Evolutionary conservation across 257 asterid species (phyloP), one percentile per base, ranked within the genome.

Genomic region (Galeopsis tetrahit): DNA sequence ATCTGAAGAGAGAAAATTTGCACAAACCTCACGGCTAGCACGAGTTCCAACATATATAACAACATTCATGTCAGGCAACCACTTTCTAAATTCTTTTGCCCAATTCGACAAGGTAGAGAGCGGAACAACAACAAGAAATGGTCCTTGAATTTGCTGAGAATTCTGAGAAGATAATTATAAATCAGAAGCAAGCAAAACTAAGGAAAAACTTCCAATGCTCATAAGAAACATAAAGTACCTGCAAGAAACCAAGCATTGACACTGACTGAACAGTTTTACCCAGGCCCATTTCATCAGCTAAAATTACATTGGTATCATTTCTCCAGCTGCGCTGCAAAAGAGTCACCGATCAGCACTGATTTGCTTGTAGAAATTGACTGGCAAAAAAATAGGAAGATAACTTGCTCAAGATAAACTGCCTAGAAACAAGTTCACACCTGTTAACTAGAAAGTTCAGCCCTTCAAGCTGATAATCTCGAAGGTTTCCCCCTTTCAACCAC

Each of bases 201-300:
- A 3, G n/a, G 64, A 63, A 72, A 11, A 68, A 52, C 32, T 46
- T 55, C 39, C 66, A 60, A 42, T 65, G 57, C 39, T 67, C 55
- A 75, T 39, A 55, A 40, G 66, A 68, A 56, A 68, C 36, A 63
- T 52, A 36, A 48, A 56, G 74, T 81, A 89, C 99, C 98, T 95
- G 98, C 75, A 95, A 81, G 85, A 95, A 95, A 58, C 98, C 99
- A 70, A 95, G 95, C 99, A 95, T 90, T 51, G 99, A 92, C 82
- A 92, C 98, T 42, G 98, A 90, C 87, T 95, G 98, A 63, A 95
- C 96, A 77, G 99, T 95, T 84, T 95, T 95, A 70, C 98, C 99
- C 65, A 95, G 96, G 71, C 99, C 99, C 99, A 92, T 95, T 85
- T 95, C 98, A 86, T 95, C 98, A 73, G 97, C 99, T 82, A 95